Evolutionary conservation across 257 asterid species (phyloP).

Genomic region (Rubia yunnanensis): DNA sequence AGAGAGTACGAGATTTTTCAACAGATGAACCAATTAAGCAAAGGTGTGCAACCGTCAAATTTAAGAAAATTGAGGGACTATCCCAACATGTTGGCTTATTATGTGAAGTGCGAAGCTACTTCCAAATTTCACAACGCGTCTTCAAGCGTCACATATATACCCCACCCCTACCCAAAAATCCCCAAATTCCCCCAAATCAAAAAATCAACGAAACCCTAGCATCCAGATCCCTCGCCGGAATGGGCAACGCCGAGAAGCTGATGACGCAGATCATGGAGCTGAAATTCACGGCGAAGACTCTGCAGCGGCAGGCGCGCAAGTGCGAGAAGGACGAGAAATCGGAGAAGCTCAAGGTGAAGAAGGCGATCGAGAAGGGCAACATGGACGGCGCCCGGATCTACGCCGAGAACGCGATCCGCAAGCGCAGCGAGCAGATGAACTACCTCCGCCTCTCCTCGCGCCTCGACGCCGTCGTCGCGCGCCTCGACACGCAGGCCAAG

Average conservation of each 20-base stretch:
- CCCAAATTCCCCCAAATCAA: neutral
- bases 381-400: slow-evolving; percentile 98
- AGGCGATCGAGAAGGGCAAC: slow-evolving; percentile 97
- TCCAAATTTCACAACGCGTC: too few species aligned
- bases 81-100: too few species aligned
- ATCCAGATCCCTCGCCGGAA: neutral
- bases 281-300: slow-evolving; percentile 76
- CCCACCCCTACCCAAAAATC: neutral
- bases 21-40: too few species aligned
- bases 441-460: slow-evolving; percentile 89
- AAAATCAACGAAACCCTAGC: neutral
- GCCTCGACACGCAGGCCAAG: slow-evolving; percentile 97
- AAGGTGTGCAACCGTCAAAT: too few species aligned
- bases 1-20: too few species aligned
- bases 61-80: too few species aligned
- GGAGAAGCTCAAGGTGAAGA: slow-evolving; percentile 84
- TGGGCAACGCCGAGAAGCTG: slow-evolving; percentile 89
- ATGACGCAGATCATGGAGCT: slow-evolving; percentile 94
- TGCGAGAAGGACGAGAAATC: slow-evolving; percentile 95
- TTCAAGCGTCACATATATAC: neutral
- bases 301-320: slow-evolving; percentile 81
- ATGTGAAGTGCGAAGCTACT: too few species aligned
- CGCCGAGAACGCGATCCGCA: slow-evolving; percentile 96
- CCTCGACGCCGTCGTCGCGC: slow-evolving; percentile 92
- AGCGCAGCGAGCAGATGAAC: slow-evolving; percentile 92